Evolutionary conservation across 2,329 filamentous ascomycete species (phyloP).

Genomic region (Exophiala mesophila): DNA sequence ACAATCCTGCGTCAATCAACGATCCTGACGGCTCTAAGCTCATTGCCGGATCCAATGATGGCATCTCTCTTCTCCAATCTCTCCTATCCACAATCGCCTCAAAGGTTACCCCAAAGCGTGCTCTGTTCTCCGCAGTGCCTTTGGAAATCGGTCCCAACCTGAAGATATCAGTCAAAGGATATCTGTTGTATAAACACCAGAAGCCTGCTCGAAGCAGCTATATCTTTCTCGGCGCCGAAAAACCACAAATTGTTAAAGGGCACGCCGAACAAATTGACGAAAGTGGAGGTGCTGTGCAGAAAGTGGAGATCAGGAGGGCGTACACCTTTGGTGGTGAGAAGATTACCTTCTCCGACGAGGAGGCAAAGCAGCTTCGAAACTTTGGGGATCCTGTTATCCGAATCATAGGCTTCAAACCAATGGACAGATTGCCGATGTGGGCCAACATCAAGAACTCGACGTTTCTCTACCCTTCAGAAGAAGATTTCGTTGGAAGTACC

Average conservation of each 20-base stretch:
- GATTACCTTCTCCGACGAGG: constrained; percentile 77
- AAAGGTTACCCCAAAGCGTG: constrained; percentile 76
- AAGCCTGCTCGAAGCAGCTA: constrained; percentile 76
- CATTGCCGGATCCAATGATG: constrained; percentile 64
- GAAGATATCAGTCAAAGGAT: constrained; percentile 87
- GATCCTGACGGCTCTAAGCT: constrained; percentile 44
- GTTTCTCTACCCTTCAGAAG: constrained; percentile 92
- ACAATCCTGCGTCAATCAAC: constrained; percentile 36
- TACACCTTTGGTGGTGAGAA: constrained; percentile 95
- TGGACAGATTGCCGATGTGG: constrained; percentile 71
- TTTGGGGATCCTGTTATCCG: constrained; percentile 81
- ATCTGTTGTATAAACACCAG: constrained; percentile 81
- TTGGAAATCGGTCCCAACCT: constrained; percentile 82
- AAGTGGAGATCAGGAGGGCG: constrained; percentile 77
- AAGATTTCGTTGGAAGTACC: constrained; percentile 83
- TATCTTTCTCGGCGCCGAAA: constrained; percentile 82
- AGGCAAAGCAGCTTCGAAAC: constrained; percentile 69
- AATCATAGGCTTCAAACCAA: constrained; percentile 89
- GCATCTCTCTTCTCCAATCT: constrained; percentile 71
- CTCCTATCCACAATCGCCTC: constrained; percentile 86
- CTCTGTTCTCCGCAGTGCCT: constrained; percentile 79
- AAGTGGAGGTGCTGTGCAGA: constrained; percentile 73
- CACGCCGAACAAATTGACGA: constrained; percentile 66
- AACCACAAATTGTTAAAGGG: constrained; percentile 70
- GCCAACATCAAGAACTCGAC: constrained; percentile 78